Conservation (phyloP, 169 alveolate genomes). For the Eimeria zaria region DNA sequence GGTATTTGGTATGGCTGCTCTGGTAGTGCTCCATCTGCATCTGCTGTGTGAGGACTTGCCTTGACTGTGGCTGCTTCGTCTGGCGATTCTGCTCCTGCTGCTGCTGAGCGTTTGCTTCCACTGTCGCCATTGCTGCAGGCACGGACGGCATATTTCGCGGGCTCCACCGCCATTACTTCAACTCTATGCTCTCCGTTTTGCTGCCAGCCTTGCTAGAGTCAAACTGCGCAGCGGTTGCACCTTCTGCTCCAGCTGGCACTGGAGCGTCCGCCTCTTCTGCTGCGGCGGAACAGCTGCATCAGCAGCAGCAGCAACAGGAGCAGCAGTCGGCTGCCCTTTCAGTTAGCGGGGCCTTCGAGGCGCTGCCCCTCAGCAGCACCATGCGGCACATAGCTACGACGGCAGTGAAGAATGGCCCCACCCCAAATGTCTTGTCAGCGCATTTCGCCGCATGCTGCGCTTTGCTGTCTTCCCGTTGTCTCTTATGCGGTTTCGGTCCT, state of each 20-base stretch:
- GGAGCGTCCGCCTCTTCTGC: background rate
- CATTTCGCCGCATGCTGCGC: background rate
- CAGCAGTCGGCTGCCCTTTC: slow-evolving; percentile 71
- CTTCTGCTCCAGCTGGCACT: background rate
- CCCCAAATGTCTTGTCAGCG: slow-evolving; percentile 86
- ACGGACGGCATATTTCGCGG: slow-evolving; percentile 58
- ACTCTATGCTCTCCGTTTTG: slow-evolving; percentile 55
- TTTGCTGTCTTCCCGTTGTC: background rate
- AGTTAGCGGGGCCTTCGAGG: slow-evolving; percentile 88
- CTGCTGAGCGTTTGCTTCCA: background rate
- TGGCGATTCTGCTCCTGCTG: slow-evolving; percentile 8
- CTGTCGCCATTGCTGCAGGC: slow-evolving; percentile 20
- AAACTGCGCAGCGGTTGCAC: slow-evolving; percentile 42
- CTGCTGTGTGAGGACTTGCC: no score
- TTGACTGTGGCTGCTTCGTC: no score
- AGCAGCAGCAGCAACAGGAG: slow-evolving; percentile 58
- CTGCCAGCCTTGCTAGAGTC: slow-evolving; percentile 20
- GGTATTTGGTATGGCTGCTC: no score
- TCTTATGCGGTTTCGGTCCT: background rate
- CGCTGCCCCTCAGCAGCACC: slow-evolving; percentile 88
- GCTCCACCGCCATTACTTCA: slow-evolving; percentile 65
- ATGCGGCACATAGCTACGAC: slow-evolving; percentile 87
- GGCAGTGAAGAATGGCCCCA: slow-evolving; percentile 85
- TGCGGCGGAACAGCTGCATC: slow-evolving; percentile 29
- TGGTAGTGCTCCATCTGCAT: slow-evolving; percentile 9